Percentiles rank a stretch among this genome's conserved stretches.
These are phyloP conservation scores for Saccharomyces eubayanus DNA, from an alignment of 805 yeast genomes.

Conservation along the genomic window DNA sequence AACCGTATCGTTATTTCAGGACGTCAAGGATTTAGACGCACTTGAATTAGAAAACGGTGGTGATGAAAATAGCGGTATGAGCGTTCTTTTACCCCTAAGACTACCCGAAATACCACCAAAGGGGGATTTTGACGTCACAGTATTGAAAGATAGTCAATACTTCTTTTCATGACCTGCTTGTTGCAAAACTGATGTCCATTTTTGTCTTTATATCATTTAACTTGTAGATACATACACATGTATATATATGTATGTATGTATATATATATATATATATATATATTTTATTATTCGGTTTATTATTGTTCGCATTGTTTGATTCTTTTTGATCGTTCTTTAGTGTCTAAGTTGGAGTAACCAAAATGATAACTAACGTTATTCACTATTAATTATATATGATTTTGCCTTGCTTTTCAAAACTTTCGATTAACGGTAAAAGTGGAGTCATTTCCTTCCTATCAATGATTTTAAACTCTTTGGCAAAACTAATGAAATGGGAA, in stretches of 20 bases:
- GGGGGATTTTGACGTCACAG: conserved; percentile 76
- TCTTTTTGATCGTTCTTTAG: background rate
- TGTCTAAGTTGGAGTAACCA: background rate
- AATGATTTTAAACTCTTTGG: conserved; percentile 72
- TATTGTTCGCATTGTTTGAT: background rate
- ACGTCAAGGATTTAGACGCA: conserved; percentile 21
- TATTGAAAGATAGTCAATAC: conserved; percentile 64
- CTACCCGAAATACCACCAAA: conserved; percentile 68
- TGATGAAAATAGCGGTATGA: conserved; percentile 27
- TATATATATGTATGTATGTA: background rate
- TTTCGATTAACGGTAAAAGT: conserved; percentile 63
- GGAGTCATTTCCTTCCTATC: conserved; percentile 79
- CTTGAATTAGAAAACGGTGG: conserved; percentile 19
- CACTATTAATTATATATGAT: conserved; percentile 33
- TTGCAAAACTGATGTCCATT: background rate
- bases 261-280: background rate
- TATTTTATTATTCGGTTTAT: background rate
- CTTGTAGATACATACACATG: background rate
- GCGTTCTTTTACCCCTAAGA: conserved; percentile 54
- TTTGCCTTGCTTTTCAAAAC: conserved; percentile 79
- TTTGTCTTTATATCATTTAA: background rate
- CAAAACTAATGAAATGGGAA: conserved; percentile 85
- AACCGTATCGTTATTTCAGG: conserved; percentile 51
- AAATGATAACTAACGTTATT: background rate
- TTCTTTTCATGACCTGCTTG: conserved; percentile 45